These are phyloP conservation scores for Boletus insuetus DNA, from an alignment of 768 basidiomycete species.

Conservation along the genomic window DNA sequence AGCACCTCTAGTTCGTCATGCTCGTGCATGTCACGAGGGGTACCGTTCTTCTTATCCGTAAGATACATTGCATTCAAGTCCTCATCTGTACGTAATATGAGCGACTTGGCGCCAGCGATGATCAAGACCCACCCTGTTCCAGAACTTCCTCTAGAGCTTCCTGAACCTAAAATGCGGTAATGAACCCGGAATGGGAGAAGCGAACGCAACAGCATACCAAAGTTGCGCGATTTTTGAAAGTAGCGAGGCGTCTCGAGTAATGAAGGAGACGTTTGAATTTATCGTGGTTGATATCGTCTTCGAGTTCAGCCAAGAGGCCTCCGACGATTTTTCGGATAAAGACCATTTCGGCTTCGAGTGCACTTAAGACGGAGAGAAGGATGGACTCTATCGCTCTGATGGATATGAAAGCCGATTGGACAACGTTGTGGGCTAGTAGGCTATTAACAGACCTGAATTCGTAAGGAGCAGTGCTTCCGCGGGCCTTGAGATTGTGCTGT, in stretches of 20 bases:
- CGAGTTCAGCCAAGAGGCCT: constrained; percentile 86
- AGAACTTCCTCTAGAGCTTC: constrained; percentile 90
- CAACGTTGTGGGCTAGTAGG: constrained; percentile 14
- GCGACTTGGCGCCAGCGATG: background rate
- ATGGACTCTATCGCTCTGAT: constrained; percentile 91
- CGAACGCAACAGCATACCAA: constrained; percentile 45
- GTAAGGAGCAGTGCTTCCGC: constrained; percentile 69
- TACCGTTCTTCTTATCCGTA: constrained; percentile 71
- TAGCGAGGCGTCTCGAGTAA: constrained; percentile 83
- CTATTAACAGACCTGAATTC: constrained; percentile 68
- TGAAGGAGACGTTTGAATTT: constrained; percentile 89
- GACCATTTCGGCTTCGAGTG: constrained; percentile 94
- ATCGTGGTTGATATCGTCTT: constrained; percentile 94
- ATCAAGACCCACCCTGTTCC: constrained; percentile 64
- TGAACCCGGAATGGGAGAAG: background rate
- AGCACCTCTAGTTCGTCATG: constrained; percentile 93
- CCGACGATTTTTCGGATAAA: constrained; percentile 90
- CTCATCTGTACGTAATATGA: constrained; percentile 58
- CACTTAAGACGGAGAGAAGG: constrained; percentile 85
- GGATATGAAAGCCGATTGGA: constrained; percentile 14
- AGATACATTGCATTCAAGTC: constrained; percentile 96
- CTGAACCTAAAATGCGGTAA: constrained; percentile 51
- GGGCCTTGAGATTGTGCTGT: constrained; percentile 82
- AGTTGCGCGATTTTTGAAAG: constrained; percentile 89
- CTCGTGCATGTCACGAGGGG: constrained; percentile 62